Evolutionary conservation across 148 eudicot genomes (phyloP).

Genomic region (Spergularia bocconei): DNA sequence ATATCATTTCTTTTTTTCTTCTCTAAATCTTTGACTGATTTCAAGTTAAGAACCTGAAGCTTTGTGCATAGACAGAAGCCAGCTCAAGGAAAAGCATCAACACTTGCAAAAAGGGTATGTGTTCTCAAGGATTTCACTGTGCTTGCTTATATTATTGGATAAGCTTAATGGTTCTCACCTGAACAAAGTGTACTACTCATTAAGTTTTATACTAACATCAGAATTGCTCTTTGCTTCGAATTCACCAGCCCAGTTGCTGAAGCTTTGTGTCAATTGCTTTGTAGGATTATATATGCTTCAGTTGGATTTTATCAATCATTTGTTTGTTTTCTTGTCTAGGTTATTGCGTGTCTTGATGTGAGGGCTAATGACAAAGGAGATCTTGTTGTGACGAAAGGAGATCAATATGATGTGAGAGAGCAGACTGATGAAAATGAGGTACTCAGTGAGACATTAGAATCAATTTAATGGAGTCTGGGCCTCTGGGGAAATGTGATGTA

Average conservation of each 20-base stretch:
- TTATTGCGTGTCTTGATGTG: constrained; percentile 99
- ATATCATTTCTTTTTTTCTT: neutral
- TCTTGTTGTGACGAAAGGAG: constrained; percentile 99
- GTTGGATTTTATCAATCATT: neutral
- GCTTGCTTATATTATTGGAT: neutral
- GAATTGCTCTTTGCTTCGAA: neutral
- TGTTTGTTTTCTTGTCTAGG: constrained; percentile 39
- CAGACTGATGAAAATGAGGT: constrained; percentile 82
- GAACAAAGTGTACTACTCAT: neutral
- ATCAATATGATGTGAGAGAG: constrained; percentile 98
- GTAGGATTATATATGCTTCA: neutral
- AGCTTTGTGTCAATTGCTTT: neutral
- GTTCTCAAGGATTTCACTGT: neutral
- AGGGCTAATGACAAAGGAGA: constrained; percentile 93
- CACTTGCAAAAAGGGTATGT: constrained; percentile 90
- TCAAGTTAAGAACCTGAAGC: constrained; percentile 37
- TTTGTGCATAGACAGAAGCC: constrained; percentile 77
- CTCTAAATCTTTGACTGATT: neutral
- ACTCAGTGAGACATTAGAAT: constrained; percentile 8
- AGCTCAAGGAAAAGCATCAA: constrained; percentile 68
- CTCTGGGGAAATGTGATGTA: neutral
- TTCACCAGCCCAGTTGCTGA: neutral
- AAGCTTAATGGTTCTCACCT: neutral
- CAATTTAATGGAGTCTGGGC: neutral
- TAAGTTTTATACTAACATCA: neutral